Evolutionary conservation across 1,284 basidiomycete genomes (phyloP), one percentile per base, ranked within the genome.

Genomic region (Irpex sp.): DNA sequence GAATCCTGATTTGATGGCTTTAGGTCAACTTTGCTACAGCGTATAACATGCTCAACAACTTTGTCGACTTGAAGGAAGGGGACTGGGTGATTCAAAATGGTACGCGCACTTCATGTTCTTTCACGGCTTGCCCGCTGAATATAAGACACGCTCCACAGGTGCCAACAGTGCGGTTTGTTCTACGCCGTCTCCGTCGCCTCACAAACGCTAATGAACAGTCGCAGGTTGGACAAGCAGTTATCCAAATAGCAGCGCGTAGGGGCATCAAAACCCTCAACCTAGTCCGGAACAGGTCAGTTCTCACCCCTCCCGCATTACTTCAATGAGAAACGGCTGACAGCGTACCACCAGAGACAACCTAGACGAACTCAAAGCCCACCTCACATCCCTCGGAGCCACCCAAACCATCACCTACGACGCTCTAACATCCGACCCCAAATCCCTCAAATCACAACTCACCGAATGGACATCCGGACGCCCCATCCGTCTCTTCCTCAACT

Each of bases 81-180:
- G 89, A 91, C 59, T 93, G 87, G 85, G 78, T 94, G 5, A 72
- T 93, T 18, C 92, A 94, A 69, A 94, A 94, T 66, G 92, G 90
- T 66, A 37, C 18, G 21, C 33, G 2, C 35, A 7, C 16, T 3
- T 23, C 12, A 16, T 9, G 16, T n/a, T 1, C 53, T 57, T 16
- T 12, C 23, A 19, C 10, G 52, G 2, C 23, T 36, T 23, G 23
- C 28, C 28, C 28, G 28, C 28, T 33, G 28, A 33, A 56, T 6
- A 19, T 7, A 2, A n/a, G n/a, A 16, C 12, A 1, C 56, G 37
- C 42, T 35, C 6, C 35, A 2, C 58, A 73, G 72, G 72, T 16
- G 91, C 91, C 1, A 94, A 94, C 68, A 91, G 88, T 66, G 89
- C 91, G 23, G 90, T 91, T 63, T 56, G 84, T 76, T 16, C 18